These are phyloP conservation scores for Pyricularia pennisetigena DNA, from an alignment of 2,329 filamentous ascomycete species.

Conservation along the genomic window DNA sequence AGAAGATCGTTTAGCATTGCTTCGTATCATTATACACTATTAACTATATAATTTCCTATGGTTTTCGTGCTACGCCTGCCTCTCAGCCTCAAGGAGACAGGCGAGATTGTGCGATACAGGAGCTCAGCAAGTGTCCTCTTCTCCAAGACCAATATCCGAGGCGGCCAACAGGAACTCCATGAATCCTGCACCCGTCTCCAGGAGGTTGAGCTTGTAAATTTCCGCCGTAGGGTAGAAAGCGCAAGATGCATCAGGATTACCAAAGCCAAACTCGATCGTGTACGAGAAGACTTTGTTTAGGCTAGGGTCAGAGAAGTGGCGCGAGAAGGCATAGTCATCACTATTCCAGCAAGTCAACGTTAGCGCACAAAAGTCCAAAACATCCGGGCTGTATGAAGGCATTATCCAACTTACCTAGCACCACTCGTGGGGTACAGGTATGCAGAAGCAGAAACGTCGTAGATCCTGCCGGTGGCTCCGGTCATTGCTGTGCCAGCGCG, in stretches of 20 bases:
- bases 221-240: conserved; percentile 34
- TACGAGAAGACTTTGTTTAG: conserved; percentile 30
- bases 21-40: background rate
- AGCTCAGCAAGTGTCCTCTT: background rate
- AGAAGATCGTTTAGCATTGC: background rate
- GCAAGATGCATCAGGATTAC: conserved; percentile 20
- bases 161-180: conserved; percentile 29
- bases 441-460: conserved; percentile 26
- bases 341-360: conserved; percentile 11
- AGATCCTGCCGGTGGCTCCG: conserved; percentile 24
- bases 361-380: background rate
- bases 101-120: background rate
- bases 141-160: conserved; percentile 1
- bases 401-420: conserved; percentile 9
- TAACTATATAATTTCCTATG: background rate
- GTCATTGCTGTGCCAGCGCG: conserved; percentile 9
- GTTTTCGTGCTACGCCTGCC: background rate
- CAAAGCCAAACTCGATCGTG: conserved; percentile 37
- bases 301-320: conserved; percentile 27
- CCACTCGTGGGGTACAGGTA: conserved; percentile 36
- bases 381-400: background rate
- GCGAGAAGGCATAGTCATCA: conserved; percentile 35
- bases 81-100: background rate
- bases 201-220: conserved; percentile 32
- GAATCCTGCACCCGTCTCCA: conserved; percentile 33